Evolutionary conservation across 2,329 filamentous ascomycete species (phyloP), one percentile per base, ranked within the genome.

Genomic region (Ploettnerulaceae sp.): DNA sequence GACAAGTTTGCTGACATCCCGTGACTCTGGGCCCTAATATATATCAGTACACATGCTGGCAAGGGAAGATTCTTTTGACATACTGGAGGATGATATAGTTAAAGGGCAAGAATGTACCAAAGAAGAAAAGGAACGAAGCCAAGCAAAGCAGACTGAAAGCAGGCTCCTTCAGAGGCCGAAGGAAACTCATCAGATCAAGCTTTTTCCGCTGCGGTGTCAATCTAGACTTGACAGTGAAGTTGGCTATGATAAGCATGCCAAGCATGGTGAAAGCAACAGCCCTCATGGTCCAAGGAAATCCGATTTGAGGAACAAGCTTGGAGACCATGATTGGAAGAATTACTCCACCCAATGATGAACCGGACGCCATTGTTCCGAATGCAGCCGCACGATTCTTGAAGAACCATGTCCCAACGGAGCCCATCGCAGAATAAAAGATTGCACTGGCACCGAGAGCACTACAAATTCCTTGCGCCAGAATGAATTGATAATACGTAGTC

Each of bases 321-420:
- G 71, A 64, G 9, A 81, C 71, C 72, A 83, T 78, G 56, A 82
- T 80, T 0, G 80, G 79, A 37, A 81, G 73, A 26, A 82, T 71
- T 12, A 83, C 74, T 14, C 74, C 74, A 2, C 74, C 74, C 4
- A 76, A 52, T 3, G 70, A 73, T 20, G 69, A 71, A 3, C 74
- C 74, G 4, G 71, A 67, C 4, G 70, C 68, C 61, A 72, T 70
- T 21, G 74, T 63, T 2, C 74, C 74, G 46, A 72, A 66, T 6
- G 73, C 73, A 6, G 70, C 62, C 3, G 68, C 69, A 17, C 74
- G 68, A 21, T 70, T 67, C 49, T 67, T 70, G 57, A 71, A 70
- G 56, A 76, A 71, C 66, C 73, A 76, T 26, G 71, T 73, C 0
- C 67, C 65, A 6, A 69, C 61, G 6, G 67, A 64, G 6, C 63